These are phyloP conservation scores for Lachnellula cervina DNA, from an alignment of 2,329 filamentous ascomycete genomes.

Conservation along the genomic window DNA sequence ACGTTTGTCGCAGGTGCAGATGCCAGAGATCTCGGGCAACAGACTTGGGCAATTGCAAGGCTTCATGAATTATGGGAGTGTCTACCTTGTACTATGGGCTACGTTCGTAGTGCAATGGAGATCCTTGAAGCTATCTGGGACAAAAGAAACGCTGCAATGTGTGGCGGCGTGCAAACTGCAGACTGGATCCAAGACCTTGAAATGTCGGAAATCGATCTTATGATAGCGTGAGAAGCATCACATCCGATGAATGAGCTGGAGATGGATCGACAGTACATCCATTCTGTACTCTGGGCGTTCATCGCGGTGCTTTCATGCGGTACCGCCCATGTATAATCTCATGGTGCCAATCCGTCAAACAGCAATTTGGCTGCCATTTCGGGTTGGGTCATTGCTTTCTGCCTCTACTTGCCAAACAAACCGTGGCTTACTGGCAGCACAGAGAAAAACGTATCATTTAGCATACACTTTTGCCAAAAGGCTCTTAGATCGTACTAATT, in stretches of 20 bases:
- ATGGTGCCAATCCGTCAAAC: no score
- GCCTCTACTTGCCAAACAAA: no score
- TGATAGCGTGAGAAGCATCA: neutral
- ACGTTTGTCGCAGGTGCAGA: constrained; percentile 55
- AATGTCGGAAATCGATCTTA: neutral
- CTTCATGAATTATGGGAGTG: constrained; percentile 28
- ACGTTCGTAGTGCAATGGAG: neutral
- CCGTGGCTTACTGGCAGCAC: no score
- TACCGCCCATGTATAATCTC: no score
- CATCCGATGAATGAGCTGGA: neutral
- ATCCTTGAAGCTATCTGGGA: neutral
- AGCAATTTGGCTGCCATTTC: no score
- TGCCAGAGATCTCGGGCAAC: constrained; percentile 41
- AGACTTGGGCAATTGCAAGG: constrained; percentile 44
- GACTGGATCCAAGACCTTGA: neutral
- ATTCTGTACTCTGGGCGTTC: neutral
- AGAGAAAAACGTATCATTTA: no score
- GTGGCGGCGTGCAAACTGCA: neutral
- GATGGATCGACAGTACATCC: neutral
- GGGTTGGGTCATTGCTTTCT: no score
- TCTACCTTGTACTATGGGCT: neutral
- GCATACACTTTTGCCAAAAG: no score
- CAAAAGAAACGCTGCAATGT: neutral
- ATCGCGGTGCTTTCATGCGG: no score
- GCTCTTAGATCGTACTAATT: no score